A percentile compares a stretch with the other conserved stretches of the same genome.
These are phyloP conservation scores for Aspergillus sp. DNA, from an alignment of 2,329 filamentous ascomycete species.

Conservation along the genomic window DNA sequence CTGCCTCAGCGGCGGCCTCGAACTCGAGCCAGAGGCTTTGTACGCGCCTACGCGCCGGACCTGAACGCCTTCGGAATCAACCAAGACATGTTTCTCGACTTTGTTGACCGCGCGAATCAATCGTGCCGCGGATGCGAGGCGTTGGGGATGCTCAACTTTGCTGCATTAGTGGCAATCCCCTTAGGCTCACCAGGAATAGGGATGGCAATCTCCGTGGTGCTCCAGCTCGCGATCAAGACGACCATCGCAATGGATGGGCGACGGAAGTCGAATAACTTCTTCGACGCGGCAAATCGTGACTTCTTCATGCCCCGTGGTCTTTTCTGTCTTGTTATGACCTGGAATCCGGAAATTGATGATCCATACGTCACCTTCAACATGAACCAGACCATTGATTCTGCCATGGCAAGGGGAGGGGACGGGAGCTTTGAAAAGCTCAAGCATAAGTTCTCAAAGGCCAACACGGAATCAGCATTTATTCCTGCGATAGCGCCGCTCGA, in stretches of 20 bases:
- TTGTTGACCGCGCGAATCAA: constrained; percentile 31
- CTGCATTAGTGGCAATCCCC: constrained; percentile 35
- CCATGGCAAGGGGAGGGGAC: constrained; percentile 14
- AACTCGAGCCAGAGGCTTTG: constrained; percentile 31
- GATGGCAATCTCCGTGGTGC: constrained; percentile 39
- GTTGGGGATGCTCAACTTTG: constrained; percentile 38
- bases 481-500: constrained; percentile 45
- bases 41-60: constrained; percentile 34
- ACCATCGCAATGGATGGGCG: constrained; percentile 35
- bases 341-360: constrained; percentile 36
- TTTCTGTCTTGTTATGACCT: constrained; percentile 50
- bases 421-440: constrained; percentile 17
- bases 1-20: constrained; percentile 35
- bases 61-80: constrained; percentile 29
- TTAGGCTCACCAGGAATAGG: constrained; percentile 25
- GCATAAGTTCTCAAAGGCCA: constrained; percentile 31
- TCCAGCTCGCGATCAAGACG: constrained; percentile 38
- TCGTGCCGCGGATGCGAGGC: constrained; percentile 33
- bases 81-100: constrained; percentile 31
- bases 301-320: constrained; percentile 54
- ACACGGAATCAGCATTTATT: constrained; percentile 33
- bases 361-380: constrained; percentile 26
- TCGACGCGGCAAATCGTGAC: constrained; percentile 50
- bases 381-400: constrained; percentile 30
- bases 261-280: constrained; percentile 44